Conservation (phyloP, 345 rosid species). For the Atalantia buxifolia region DNA sequence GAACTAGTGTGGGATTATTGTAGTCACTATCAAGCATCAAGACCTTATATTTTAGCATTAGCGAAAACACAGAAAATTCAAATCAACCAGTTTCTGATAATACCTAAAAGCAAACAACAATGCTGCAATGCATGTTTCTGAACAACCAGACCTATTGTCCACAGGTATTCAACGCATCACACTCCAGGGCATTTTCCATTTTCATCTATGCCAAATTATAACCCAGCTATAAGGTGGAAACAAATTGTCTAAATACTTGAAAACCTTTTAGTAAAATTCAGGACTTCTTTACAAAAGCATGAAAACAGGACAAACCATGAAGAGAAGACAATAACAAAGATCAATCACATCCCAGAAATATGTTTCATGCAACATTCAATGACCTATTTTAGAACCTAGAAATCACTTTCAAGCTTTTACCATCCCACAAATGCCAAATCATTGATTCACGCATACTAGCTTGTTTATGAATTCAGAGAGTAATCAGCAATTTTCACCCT, state of each 20-base stretch:
- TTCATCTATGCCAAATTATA: background rate
- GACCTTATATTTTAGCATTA: background rate
- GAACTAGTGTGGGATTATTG: background rate
- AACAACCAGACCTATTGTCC: background rate
- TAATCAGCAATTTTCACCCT: background rate
- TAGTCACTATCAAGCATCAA: background rate
- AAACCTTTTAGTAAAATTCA: background rate
- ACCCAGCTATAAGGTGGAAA: background rate
- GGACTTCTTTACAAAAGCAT: background rate
- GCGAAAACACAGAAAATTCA: background rate
- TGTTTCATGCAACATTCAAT: background rate
- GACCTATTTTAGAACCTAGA: background rate
- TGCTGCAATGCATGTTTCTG: background rate
- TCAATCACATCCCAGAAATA: background rate
- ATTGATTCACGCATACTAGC: background rate
- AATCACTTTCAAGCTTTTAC: background rate
- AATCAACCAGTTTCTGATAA: background rate
- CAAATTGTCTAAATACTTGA: background rate
- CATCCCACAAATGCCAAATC: background rate
- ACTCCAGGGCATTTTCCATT: background rate
- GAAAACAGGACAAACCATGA: background rate
- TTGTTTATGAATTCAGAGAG: background rate
- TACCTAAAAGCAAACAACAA: background rate
- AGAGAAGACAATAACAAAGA: background rate
- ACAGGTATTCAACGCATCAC: background rate